These are phyloP conservation scores for Ceratorhiza oryzae-sativae DNA, from an alignment of 1,284 basidiomycete species.

Conservation along the genomic window DNA sequence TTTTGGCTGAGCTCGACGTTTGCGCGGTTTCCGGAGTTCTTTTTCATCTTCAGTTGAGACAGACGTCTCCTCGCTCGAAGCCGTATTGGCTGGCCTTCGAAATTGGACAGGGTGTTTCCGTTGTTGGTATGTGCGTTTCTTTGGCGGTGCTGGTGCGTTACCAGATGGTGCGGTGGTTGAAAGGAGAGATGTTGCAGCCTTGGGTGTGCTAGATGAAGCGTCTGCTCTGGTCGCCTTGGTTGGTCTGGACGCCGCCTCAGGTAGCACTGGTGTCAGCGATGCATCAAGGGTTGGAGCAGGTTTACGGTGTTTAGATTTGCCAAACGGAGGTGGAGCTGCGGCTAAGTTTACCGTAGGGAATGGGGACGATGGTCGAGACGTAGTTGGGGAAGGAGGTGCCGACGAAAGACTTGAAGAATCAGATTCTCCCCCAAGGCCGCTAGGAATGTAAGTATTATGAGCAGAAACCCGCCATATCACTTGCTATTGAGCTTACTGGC, in stretches of 20 bases:
- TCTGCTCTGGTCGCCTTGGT: not conserved
- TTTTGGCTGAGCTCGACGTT: conserved; percentile 16
- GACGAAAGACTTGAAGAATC: not conserved
- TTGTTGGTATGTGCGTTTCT: conserved; percentile 14
- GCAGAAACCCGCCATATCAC: not conserved
- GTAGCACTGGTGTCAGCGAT: not conserved
- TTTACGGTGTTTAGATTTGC: not conserved
- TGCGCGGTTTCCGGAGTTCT: not conserved
- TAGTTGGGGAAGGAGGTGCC: conserved; percentile 18
- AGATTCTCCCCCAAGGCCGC: conserved; percentile 6
- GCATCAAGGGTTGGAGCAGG: not conserved
- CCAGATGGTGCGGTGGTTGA: not conserved
- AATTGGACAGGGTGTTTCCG: not conserved
- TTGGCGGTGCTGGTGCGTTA: not conserved
- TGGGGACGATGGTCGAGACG: not conserved
- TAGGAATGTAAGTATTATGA: not conserved
- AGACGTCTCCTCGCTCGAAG: conserved; percentile 6
- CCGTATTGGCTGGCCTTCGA: not conserved
- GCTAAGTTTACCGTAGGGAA: not conserved
- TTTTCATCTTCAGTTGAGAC: conserved; percentile 9
- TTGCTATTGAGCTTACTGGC: conserved; percentile 18
- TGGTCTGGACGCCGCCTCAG: not conserved
- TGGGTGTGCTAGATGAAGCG: conserved; percentile 1
- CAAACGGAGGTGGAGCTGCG: not conserved
- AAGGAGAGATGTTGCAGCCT: not conserved